These are phyloP conservation scores for Pythium apleroticum DNA, from an alignment of 352 stramenopile species.

Conservation along the genomic window DNA sequence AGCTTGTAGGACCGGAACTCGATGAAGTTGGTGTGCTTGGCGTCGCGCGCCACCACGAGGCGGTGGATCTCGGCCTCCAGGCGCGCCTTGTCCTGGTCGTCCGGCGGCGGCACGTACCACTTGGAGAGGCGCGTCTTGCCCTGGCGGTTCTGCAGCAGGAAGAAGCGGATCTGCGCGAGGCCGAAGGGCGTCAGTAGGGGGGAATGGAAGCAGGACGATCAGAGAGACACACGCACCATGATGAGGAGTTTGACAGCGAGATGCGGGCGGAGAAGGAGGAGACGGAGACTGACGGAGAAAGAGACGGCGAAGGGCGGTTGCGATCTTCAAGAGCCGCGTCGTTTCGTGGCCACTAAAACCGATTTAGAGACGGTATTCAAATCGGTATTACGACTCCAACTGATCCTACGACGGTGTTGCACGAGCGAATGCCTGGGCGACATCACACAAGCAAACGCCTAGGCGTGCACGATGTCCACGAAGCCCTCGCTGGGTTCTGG, in stretches of 20 bases:
- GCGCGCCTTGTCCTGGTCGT: constrained; percentile 80
- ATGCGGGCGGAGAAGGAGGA: background rate
- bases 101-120: constrained; percentile 93
- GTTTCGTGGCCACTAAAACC: background rate
- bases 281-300: background rate
- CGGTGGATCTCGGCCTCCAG: constrained; percentile 91
- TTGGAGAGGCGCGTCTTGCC: constrained; percentile 99
- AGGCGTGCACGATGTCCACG: background rate
- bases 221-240: background rate
- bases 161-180: constrained; percentile 97
- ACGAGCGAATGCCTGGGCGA: too few relatives aligned
- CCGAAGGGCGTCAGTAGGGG: background rate
- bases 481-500: background rate
- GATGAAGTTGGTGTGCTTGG: constrained; percentile 95
- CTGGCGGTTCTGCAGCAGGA: constrained; percentile 98
- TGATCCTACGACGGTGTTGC: background rate
- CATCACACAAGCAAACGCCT: too few relatives aligned
- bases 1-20: constrained; percentile 99
- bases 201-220: background rate
- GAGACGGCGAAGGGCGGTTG: constrained; percentile 9
- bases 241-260: background rate
- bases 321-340: constrained; percentile 22
- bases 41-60: constrained; percentile 85
- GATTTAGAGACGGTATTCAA: background rate
- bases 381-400: background rate